Evolutionary conservation across 352 stramenopile genomes (phyloP).

Genomic region (Pythium periplocum): DNA sequence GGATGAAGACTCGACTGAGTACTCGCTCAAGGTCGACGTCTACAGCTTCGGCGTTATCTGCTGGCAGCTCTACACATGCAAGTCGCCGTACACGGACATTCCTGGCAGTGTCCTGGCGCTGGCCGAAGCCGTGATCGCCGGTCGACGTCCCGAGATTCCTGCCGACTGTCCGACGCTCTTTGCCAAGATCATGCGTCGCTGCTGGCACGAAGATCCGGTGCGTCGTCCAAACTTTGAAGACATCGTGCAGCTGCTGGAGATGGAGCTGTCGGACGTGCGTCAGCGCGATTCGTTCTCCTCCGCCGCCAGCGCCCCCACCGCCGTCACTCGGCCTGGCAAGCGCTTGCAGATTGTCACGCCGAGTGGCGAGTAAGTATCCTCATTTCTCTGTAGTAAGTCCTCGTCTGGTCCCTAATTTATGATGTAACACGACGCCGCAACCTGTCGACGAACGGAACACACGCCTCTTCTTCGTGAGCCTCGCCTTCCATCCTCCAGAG

Average conservation of each 20-base stretch:
- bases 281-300: constrained; percentile 3
- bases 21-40: constrained; percentile 82
- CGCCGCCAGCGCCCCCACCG: too few species aligned
- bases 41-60: constrained; percentile 85
- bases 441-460: too few species aligned
- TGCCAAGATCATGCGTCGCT: constrained; percentile 78
- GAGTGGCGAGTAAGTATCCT: too few species aligned
- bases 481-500: too few species aligned
- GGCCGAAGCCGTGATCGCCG: constrained; percentile 62
- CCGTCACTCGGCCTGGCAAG: too few species aligned
- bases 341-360: too few species aligned
- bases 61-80: constrained; percentile 77
- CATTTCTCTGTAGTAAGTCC: too few species aligned
- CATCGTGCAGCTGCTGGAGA: constrained; percentile 72
- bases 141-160: constrained; percentile 58
- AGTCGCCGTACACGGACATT: constrained; percentile 67
- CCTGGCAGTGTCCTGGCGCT: constrained; percentile 71
- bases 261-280: constrained; percentile 54
- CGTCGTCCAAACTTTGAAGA: constrained; percentile 73
- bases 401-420: too few species aligned
- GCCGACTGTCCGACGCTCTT: constrained; percentile 56
- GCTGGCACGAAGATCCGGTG: constrained; percentile 66
- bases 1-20: constrained; percentile 59
- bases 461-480: too few species aligned
- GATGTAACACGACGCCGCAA: too few species aligned